Evolutionary conservation across 225 moss, liverwort and hornwort species (phyloP), one percentile per base, ranked within the genome.

Genomic region (Thuidium tamariscinum): DNA sequence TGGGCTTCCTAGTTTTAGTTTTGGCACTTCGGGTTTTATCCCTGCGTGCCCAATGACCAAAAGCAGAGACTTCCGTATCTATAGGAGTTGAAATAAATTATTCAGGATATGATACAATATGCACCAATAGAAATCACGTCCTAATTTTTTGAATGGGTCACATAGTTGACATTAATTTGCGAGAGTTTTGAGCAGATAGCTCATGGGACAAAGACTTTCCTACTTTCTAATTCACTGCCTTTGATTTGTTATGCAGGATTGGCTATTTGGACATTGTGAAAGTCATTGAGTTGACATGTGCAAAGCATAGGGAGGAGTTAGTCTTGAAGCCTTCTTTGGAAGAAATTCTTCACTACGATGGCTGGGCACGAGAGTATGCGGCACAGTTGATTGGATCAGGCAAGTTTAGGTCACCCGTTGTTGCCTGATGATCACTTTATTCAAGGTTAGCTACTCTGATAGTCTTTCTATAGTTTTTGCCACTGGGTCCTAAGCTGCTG

Each of bases 211-310:
- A 4, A 63, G 62, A 8, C 11, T 32, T 63, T 49, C 59, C 26
- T 39, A 4, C 26, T 18, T 44, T 66, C 18, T 89, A 39, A 85
- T 82, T 29, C 51, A 17, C 32, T 51, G 32, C n/a, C 51, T 34
- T 55, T 49, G 13, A 41, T 82, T 69, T 59, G 20, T 37, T 49
- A 68, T 83, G 91, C 95, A 98, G 98, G 90, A 95, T 98, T 91
- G 94, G 94, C 42, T 98, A 97, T 85, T 86, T 98, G 89, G 98
- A 98, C 84, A 96, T 98, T 23, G 93, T 96, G 65, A 97, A 94
- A 82, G 94, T 98, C 30, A 95, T 96, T 27, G 98, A 98, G 70
- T 85, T 91, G 87, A 96, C 98, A 2, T 98, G 98, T 76, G 96
- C 93, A 67, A 95, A 96, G 91, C 98, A 98, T 81, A 91, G 94